phyloP scores from a whole-genome alignment of 1,284 basidiomycete species.

The Hemileia vastatrix region DNA sequence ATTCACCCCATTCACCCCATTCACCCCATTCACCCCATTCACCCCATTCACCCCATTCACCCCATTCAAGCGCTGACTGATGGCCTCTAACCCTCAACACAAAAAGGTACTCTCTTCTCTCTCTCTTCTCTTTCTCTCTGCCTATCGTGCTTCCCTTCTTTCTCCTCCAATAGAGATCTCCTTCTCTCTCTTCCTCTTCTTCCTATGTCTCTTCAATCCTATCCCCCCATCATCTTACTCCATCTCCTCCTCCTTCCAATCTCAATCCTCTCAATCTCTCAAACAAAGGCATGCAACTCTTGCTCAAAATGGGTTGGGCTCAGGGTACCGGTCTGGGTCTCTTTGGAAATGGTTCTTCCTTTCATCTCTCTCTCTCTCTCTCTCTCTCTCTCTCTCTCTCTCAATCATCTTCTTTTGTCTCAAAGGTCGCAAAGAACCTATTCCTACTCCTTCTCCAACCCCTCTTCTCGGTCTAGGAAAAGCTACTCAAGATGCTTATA shows the following conservation, averaged over 20 bases:
- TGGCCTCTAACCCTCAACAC: no score
- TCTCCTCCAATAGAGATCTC: no score
- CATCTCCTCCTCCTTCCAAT: constrained; percentile 11
- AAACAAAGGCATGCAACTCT: constrained; percentile 23
- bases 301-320: constrained; percentile 22
- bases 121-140: no score
- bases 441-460: constrained; percentile 21
- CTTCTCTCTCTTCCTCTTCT: not conserved
- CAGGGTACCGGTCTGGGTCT: constrained; percentile 18
- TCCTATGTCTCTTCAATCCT: not conserved
- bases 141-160: no score
- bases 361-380: not conserved
- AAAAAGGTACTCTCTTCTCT: no score
- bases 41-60: no score
- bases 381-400: not conserved
- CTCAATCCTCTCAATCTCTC: not conserved
- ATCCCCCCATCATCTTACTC: not conserved
- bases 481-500: constrained; percentile 21
- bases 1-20: no score
- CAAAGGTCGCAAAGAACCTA: constrained; percentile 21
- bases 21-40: no score
- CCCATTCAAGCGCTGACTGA: no score
- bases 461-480: constrained; percentile 18
- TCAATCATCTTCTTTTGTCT: not conserved
- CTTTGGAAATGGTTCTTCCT: constrained; percentile 3